Evolutionary conservation across 257 asterid species (phyloP).

Genomic region (Ehretia macrophylla): DNA sequence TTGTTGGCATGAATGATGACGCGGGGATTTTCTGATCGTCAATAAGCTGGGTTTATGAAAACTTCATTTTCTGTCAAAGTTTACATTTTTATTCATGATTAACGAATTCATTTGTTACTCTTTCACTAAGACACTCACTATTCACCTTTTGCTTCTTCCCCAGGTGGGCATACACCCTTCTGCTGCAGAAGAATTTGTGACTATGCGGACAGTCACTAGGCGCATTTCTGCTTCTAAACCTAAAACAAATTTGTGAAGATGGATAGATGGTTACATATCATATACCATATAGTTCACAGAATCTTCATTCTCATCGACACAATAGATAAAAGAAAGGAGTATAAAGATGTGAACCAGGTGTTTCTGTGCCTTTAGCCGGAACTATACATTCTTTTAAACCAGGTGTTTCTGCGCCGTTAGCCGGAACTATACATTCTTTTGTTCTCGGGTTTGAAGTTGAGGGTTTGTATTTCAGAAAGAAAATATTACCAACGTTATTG

Average conservation of each 20-base stretch:
- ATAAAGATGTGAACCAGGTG: not conserved
- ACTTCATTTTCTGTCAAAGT: too few relatives aligned
- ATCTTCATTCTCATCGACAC: not conserved
- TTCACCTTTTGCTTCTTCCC: not conserved
- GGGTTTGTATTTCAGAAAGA: not conserved
- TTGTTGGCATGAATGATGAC: too few relatives aligned
- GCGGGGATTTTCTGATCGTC: too few relatives aligned
- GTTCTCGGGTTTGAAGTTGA: not conserved
- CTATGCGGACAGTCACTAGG: slow-evolving; percentile 75
- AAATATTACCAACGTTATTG: too few relatives aligned
- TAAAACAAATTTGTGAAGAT: slow-evolving; percentile 44
- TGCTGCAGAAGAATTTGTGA: slow-evolving; percentile 95
- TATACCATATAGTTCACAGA: not conserved
- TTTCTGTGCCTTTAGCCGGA: too few relatives aligned
- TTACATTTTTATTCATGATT: too few relatives aligned
- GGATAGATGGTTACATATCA: not conserved
- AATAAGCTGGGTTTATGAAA: too few relatives aligned
- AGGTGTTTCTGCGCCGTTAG: too few relatives aligned
- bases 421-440: too few relatives aligned
- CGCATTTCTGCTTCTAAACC: slow-evolving; percentile 56
- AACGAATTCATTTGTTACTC: too few relatives aligned
- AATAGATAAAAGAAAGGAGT: not conserved
- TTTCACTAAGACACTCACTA: too few relatives aligned
- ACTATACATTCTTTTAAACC: too few relatives aligned
- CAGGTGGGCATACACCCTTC: slow-evolving; percentile 98